These are phyloP conservation scores for Pseudotulostoma volvatum DNA, from an alignment of 495 filamentous ascomycete genomes.

Conservation along the genomic window DNA sequence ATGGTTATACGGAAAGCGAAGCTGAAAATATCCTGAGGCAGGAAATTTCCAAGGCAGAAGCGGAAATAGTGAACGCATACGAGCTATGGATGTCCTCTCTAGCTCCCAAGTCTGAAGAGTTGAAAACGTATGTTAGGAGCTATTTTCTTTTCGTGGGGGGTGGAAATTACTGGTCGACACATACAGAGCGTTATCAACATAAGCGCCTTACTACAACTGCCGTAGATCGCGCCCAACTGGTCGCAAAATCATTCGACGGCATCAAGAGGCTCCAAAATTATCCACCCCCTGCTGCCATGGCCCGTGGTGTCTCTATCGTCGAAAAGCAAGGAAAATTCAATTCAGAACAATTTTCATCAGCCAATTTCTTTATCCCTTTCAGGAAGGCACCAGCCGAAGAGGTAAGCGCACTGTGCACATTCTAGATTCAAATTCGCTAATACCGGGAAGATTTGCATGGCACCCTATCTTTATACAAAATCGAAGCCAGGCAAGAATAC, in stretches of 20 bases:
- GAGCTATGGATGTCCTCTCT: background rate
- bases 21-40: background rate
- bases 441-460: background rate
- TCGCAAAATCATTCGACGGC: no score
- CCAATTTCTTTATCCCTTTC: background rate
- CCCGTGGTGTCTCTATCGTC: no score
- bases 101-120: background rate
- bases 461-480: background rate
- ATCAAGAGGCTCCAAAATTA: no score
- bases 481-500: conserved; percentile 6
- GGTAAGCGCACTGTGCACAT: no score
- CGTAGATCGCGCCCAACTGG: background rate
- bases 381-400: background rate
- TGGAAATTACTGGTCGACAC: background rate
- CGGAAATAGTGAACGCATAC: background rate
- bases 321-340: no score
- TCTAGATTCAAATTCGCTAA: background rate
- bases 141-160: background rate
- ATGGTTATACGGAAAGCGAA: background rate
- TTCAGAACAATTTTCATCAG: no score
- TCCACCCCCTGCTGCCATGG: no score
- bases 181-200: background rate
- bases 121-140: background rate
- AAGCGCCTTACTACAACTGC: background rate
- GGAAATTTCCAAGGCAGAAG: background rate